Base-by-base conservation (phyloP, 768 basidiomycete genomes). In the Rhodotorula paludigena region DNA sequence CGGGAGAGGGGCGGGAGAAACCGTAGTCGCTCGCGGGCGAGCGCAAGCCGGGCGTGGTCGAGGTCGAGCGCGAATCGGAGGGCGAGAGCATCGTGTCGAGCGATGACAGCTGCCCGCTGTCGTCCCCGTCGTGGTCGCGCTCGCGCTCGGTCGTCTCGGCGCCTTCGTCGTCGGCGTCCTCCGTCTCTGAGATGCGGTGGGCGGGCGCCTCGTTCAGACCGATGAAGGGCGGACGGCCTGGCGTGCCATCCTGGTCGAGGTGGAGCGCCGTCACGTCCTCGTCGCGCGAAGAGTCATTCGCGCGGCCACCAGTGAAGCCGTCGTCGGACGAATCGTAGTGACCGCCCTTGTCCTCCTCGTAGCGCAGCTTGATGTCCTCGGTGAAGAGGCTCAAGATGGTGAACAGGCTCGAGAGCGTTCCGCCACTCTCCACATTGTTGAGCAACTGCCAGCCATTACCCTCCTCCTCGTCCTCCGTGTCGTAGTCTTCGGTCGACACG, bases 351-450 rank as follows among this genome's bases (percentile, higher is more conserved):
- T 72, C 73, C 45, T 89, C 87, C 77, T 92, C 88, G 92, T 94
- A 98, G 69, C 89, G 88, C 39, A 81, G 72, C 66, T 78, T 78
- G 70, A 81, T 78, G 56, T 80, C 80, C 78, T 97, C 94, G 10
- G 96, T 99, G 80, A 99, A 98, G 54, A 99, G 84, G 69, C 88
- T 89, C 55, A 99, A 83, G 77, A 99, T 99, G 11, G 92, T 97
- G 80, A 99, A 99, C 47, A 98, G 82, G 75, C 90, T 93, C 33
- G 91, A 94, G 20, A 99, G 81, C 0, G 92, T 99, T 28, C 96
- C 96, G 9, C 96, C 94, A 39, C 87, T 89, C 57, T 90, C 87
- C 36, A 99, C 96, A 80, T 97, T 92, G 76, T 98, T 99, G 45
- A 99, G 83, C 12, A 98, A 81, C 76, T 98, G 92, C 79, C 92